phyloP scores from a whole-genome alignment of 148 eudicot species.

The Vaccinium macrocarpon region DNA sequence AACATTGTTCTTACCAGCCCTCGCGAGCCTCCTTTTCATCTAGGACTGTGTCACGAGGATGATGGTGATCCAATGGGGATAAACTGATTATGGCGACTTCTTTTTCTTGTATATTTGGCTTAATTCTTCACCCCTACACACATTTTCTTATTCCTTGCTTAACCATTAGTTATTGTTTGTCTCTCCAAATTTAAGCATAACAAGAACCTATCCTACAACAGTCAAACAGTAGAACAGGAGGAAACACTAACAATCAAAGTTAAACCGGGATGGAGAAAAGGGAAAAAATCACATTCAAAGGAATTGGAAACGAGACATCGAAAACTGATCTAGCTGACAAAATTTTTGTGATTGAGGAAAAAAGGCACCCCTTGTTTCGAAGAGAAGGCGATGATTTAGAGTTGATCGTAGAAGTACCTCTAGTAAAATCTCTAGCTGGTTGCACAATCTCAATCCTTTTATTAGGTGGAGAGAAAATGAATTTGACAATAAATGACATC shows the following conservation, averaged over 20 bases:
- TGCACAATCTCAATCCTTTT: slow-evolving; percentile 43
- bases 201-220: too few species aligned
- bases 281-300: slow-evolving; percentile 60
- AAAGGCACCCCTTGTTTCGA: slow-evolving; percentile 36
- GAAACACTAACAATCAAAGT: slow-evolving; percentile 46
- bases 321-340: slow-evolving; percentile 41
- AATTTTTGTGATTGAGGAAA: slow-evolving; percentile 40
- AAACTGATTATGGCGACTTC: too few species aligned
- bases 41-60: too few species aligned
- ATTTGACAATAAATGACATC: slow-evolving; percentile 39
- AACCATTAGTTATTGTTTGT: too few species aligned
- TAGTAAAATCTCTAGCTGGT: slow-evolving; percentile 52
- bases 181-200: too few species aligned
- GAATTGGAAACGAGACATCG: slow-evolving; percentile 27
- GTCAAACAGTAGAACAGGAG: slow-evolving; percentile 41
- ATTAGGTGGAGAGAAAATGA: slow-evolving; percentile 35
- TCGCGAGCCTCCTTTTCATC: too few species aligned
- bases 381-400: slow-evolving; percentile 54
- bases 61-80: too few species aligned
- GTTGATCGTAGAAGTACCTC: slow-evolving; percentile 38
- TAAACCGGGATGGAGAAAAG: slow-evolving; percentile 72
- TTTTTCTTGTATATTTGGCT: too few species aligned
- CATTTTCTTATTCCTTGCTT: too few species aligned
- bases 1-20: too few species aligned
- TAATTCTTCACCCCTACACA: too few species aligned